A percentile compares a stretch with the other conserved stretches of the same genome.
These are phyloP conservation scores for Exophiala phaeomuriformis DNA, from an alignment of 2,329 filamentous ascomycete species.

Conservation along the genomic window DNA sequence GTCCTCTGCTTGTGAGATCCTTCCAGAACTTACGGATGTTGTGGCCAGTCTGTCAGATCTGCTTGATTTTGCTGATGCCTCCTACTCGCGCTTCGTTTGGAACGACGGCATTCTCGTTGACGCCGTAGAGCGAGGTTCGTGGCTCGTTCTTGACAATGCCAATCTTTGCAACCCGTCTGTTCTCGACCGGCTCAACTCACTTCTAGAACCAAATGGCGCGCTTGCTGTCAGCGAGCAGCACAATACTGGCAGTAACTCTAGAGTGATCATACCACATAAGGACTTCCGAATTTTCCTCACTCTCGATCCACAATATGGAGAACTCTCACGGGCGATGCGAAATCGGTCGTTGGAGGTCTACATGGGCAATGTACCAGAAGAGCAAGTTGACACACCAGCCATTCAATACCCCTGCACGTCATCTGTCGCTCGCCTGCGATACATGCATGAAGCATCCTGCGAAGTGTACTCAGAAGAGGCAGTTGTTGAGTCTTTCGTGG, in stretches of 20 bases:
- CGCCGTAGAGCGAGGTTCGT: conserved; percentile 76
- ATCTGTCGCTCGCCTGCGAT: conserved; percentile 15
- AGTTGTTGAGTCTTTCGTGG: conserved; percentile 11
- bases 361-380: conserved; percentile 46
- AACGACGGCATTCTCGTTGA: conserved; percentile 86
- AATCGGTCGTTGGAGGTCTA: conserved; percentile 90
- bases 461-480: neutral
- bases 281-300: conserved; percentile 91
- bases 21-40: conserved; percentile 2
- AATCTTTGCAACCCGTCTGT: conserved; percentile 95
- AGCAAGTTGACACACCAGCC: conserved; percentile 6
- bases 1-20: neutral
- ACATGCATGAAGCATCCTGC: conserved; percentile 3
- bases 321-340: conserved; percentile 91
- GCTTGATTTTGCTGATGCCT: neutral
- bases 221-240: conserved; percentile 92
- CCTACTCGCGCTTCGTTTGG: conserved; percentile 65
- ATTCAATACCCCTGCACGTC: conserved; percentile 20
- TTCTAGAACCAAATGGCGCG: conserved; percentile 82
- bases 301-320: conserved; percentile 83
- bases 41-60: conserved; percentile 1
- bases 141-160: conserved; percentile 93
- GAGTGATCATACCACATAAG: conserved; percentile 71
- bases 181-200: conserved; percentile 84
- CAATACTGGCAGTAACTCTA: conserved; percentile 64